Evolutionary conservation across 805 yeast species (phyloP).

Genomic region (Maudiozyma barnettii): DNA sequence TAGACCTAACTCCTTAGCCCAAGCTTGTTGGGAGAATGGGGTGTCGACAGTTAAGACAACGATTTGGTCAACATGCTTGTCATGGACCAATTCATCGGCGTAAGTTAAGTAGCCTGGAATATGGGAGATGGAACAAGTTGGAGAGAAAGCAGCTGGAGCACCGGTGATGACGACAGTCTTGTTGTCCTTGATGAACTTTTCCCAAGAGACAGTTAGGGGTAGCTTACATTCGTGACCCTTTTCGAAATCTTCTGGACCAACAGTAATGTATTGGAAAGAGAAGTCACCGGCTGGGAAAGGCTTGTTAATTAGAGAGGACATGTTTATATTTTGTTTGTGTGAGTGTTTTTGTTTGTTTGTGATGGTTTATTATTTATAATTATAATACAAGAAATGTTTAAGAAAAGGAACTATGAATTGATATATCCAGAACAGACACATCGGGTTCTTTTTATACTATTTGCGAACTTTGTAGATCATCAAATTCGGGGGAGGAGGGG

Average conservation of each 20-base stretch:
- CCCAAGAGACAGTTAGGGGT: conserved; percentile 21
- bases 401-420: background rate
- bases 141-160: conserved; percentile 85
- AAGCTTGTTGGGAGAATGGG: conserved; percentile 61
- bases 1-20: conserved; percentile 41
- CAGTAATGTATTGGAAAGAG: conserved; percentile 27
- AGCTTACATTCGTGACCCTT: conserved; percentile 23
- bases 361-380: background rate
- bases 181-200: conserved; percentile 22
- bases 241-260: conserved; percentile 13
- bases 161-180: conserved; percentile 61
- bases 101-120: conserved; percentile 56
- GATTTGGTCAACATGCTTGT: conserved; percentile 54
- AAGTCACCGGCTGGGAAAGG: conserved; percentile 17
- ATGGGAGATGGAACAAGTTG: conserved; percentile 65
- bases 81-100: conserved; percentile 38
- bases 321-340: conserved; percentile 17
- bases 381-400: background rate
- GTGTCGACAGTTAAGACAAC: conserved; percentile 60
- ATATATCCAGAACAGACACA: too few species aligned
- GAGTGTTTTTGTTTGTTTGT: background rate
- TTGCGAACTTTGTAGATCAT: too few species aligned
- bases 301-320: conserved; percentile 49
- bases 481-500: too few species aligned
- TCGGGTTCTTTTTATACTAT: too few species aligned